Evolutionary conservation across 148 eudicot species (phyloP), one percentile per base, ranked within the genome.

Genomic region (Chenopodium formosanum): DNA sequence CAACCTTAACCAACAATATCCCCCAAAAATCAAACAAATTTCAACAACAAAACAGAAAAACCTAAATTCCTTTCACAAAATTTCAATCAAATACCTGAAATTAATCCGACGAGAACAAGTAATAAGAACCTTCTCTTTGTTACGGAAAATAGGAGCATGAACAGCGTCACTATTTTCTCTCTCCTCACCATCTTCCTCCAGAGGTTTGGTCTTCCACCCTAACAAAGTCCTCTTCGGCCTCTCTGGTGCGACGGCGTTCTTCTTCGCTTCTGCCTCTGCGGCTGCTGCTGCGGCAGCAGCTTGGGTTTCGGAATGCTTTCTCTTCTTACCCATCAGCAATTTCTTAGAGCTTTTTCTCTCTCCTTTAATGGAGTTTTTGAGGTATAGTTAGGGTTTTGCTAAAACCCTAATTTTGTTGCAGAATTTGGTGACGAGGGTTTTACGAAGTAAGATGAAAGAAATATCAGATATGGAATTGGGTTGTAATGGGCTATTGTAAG

Each of bases 81-180:
- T 6, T 40, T 40, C 44, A 40, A 40, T 40, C 44, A 66, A 66
- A 20, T 16, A 86, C 88, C 88, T 88, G 82, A 50, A 89, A 76
- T 88, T 91, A 76, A 91, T 91, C 10, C 94, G 89, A 52, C 93
- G 90, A 37, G 93, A 91, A 66, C 93, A 91, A 76, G 91, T 91
- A 29, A 91, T 78, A 5, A 91, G 83, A 78, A 89, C 91, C 79
- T 91, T 91, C 84, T 91, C 92, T 58, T 91, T 91, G 67, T 91
- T 91, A 65, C 94, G 86, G 75, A 89, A 91, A 22, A 70, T 16
- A 6, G 16, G 56, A 29, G 47, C 50, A 64, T 37, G 68, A 65
- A 17, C 73, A 22, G 3, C 70, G 50, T 32, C 85, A 17, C 29
- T 75, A 44, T 60, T 62, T 70, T 72, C 75, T 17, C 32, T 80